Conservation (phyloP, 1,139 yeast species). For the Yamadazyma taylorii region DNA sequence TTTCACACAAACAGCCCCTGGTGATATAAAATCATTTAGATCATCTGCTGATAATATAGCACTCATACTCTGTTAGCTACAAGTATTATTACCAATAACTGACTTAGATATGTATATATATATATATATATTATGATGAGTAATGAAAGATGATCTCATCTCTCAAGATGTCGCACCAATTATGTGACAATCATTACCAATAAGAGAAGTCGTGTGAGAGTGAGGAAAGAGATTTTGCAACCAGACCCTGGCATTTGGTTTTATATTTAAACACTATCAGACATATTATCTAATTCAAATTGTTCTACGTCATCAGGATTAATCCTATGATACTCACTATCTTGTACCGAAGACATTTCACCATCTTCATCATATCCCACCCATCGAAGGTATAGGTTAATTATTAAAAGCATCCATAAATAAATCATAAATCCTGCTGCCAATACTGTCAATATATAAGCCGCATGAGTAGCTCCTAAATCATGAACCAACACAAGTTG, state of each 20-base stretch:
- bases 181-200: slow-evolving; percentile 8
- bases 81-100: no score
- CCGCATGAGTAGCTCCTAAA: slow-evolving; percentile 80
- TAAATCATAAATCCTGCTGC: slow-evolving; percentile 74
- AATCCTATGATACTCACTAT: slow-evolving; percentile 15
- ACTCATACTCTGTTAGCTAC: slow-evolving; percentile 55
- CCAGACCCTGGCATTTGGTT: no score
- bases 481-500: slow-evolving; percentile 70
- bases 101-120: no score
- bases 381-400: slow-evolving; percentile 58
- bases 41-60: slow-evolving; percentile 86
- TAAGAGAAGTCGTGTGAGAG: not conserved
- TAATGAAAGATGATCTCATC: slow-evolving; percentile 1
- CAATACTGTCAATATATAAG: slow-evolving; percentile 71
- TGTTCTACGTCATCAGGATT: slow-evolving; percentile 24
- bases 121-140: not conserved
- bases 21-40: slow-evolving; percentile 89
- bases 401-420: slow-evolving; percentile 59
- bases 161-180: slow-evolving; percentile 9
- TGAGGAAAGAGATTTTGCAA: no score
- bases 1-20: slow-evolving; percentile 93
- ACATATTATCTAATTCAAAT: slow-evolving; percentile 36
- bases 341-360: slow-evolving; percentile 15
- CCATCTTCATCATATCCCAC: slow-evolving; percentile 49
- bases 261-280: no score